Conservation (phyloP, 306 rosid genomes). For the Casuarina glauca region DNA sequence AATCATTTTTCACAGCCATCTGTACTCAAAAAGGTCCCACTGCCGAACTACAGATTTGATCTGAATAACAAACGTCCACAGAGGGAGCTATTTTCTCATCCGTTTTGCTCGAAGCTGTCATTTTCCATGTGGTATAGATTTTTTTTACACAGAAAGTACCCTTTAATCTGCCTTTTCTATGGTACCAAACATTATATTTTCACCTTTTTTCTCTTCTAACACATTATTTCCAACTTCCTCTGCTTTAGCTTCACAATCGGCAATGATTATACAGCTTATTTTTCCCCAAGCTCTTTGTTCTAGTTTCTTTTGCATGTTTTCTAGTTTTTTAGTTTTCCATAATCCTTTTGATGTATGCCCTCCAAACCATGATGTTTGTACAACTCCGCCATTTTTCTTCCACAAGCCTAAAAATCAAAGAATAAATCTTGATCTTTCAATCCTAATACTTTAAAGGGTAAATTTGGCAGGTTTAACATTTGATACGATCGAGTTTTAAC, state of each 20-base stretch:
- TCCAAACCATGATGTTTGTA: not conserved
- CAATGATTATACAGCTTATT: not conserved
- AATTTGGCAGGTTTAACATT: not conserved
- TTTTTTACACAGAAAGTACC: not conserved
- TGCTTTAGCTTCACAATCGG: not conserved
- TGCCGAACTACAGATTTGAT: constrained; percentile 95
- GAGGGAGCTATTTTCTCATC: constrained; percentile 68
- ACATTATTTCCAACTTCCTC: not conserved
- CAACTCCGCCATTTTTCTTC: not conserved
- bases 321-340: not conserved
- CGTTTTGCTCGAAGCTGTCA: not conserved
- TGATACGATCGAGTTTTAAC: not conserved
- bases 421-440: not conserved
- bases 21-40: constrained; percentile 78
- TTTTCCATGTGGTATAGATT: not conserved
- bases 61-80: constrained; percentile 87
- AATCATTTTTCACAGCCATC: constrained; percentile 67
- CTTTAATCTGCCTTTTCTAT: not conserved
- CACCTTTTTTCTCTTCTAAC: not conserved
- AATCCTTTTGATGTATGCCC: not conserved
- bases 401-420: not conserved
- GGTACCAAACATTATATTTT: constrained; percentile 9
- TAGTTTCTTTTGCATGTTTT: not conserved
- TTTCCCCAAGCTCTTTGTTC: not conserved
- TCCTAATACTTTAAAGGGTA: no score